A percentile compares a stretch with the other conserved stretches of the same genome.
Evolutionary conservation across 805 yeast species (phyloP).

Genomic region (Tetrapisispora phaffii): DNA sequence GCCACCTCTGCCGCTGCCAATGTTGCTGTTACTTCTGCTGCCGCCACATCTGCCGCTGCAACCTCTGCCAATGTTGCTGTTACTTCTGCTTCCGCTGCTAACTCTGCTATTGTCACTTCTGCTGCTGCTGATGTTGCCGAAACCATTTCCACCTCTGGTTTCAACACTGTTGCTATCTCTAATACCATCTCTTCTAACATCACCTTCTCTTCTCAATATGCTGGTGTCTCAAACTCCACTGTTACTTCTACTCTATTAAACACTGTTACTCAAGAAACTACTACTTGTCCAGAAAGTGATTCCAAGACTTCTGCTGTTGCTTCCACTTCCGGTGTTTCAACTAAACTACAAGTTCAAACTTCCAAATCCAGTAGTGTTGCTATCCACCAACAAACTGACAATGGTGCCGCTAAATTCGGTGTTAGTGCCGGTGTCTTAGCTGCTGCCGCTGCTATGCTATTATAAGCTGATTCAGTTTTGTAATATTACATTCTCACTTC

Average conservation of each 20-base stretch:
- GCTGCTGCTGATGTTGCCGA: neutral
- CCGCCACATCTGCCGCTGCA: neutral
- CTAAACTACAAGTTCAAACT: neutral
- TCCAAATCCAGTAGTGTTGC: constrained; percentile 1
- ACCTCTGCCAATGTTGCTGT: neutral
- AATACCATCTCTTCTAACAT: constrained; percentile 24
- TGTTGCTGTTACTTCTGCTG: neutral
- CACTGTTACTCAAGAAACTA: constrained; percentile 1
- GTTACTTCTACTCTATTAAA: neutral
- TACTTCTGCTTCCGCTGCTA: neutral
- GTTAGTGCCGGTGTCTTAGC: constrained; percentile 6
- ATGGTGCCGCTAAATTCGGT: constrained; percentile 6
- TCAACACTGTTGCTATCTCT: constrained; percentile 9
- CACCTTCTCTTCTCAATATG: constrained; percentile 9
- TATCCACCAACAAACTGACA: constrained; percentile 5
- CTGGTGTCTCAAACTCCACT: neutral
- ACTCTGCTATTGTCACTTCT: neutral
- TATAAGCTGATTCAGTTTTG: neutral
- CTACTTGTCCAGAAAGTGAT: constrained; percentile 6
- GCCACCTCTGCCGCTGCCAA: neutral
- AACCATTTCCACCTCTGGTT: neutral
- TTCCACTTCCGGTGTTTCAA: neutral
- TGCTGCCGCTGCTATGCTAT: constrained; percentile 7
- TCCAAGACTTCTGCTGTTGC: neutral
- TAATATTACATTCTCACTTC: neutral